Evolutionary conservation across 2,329 filamentous ascomycete genomes (phyloP).

Genomic region (Diatrype stigma): DNA sequence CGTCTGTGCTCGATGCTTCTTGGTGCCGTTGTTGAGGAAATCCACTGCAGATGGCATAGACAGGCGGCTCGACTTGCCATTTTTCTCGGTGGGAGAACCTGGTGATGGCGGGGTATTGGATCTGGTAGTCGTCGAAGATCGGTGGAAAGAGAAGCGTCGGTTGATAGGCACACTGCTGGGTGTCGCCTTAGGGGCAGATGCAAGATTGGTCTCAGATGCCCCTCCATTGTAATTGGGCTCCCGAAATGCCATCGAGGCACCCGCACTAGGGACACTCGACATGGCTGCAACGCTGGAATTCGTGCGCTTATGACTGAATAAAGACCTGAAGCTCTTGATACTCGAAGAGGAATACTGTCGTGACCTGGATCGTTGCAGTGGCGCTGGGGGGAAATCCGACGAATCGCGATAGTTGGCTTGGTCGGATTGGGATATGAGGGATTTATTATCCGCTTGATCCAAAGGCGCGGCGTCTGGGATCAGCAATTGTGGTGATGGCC

Average conservation of each 20-base stretch:
- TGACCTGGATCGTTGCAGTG: slow-evolving; percentile 3
- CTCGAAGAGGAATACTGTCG: slow-evolving; percentile 20
- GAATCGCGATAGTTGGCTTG: background rate
- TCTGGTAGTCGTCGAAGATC: slow-evolving; percentile 24
- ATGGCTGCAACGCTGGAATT: slow-evolving; percentile 11
- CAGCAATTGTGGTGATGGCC: background rate
- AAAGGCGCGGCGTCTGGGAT: background rate
- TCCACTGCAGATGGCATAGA: slow-evolving; percentile 39
- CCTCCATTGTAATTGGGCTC: slow-evolving; percentile 20
- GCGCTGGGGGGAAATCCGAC: background rate
- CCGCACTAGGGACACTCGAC: background rate
- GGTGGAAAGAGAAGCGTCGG: slow-evolving; percentile 29
- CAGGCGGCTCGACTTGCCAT: slow-evolving; percentile 19
- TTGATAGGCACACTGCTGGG: slow-evolving; percentile 11
- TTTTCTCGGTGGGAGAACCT: slow-evolving; percentile 22
- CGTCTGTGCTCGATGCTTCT: slow-evolving; percentile 49
- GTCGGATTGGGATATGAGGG: background rate
- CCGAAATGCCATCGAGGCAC: slow-evolving; percentile 16
- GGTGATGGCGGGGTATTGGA: slow-evolving; percentile 32
- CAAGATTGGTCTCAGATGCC: slow-evolving; percentile 18
- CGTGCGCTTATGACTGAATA: slow-evolving; percentile 22
- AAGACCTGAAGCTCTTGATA: slow-evolving; percentile 22
- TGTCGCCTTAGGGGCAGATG: slow-evolving; percentile 16
- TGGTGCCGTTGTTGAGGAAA: slow-evolving; percentile 40
- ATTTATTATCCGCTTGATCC: background rate